Percentiles rank a stretch among this genome's conserved stretches.
Evolutionary conservation across 2,329 filamentous ascomycete genomes (phyloP).

Genomic region (Paracoccidioides lutzii): DNA sequence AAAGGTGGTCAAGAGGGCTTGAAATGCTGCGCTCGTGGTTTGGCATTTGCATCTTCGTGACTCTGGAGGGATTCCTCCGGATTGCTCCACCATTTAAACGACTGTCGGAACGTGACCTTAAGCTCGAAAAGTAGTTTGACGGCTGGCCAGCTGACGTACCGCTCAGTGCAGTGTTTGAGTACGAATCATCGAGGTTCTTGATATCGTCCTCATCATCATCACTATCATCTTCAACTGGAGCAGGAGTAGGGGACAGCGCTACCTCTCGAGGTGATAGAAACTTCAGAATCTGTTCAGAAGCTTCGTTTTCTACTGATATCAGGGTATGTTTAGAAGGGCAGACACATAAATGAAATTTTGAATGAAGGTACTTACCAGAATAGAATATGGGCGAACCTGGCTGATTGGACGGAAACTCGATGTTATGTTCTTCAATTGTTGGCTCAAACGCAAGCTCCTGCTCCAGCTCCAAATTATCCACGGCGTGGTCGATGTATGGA

Average conservation of each 20-base stretch:
- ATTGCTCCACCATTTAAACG: background rate
- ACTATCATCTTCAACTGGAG: no score
- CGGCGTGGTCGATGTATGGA: background rate
- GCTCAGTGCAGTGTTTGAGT: background rate
- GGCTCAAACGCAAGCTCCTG: background rate
- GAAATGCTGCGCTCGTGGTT: background rate
- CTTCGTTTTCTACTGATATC: background rate
- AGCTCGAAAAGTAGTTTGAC: background rate
- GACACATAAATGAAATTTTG: background rate
- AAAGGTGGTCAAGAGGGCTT: background rate
- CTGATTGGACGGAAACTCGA: background rate
- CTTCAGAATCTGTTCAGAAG: background rate
- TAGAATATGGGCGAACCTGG: background rate
- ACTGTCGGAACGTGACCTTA: background rate
- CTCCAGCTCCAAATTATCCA: background rate
- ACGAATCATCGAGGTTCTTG: background rate
- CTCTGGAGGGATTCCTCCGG: background rate
- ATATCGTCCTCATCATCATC: background rate
- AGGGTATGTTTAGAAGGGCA: background rate
- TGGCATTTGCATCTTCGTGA: background rate
- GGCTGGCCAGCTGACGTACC: background rate
- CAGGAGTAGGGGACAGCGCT: background rate
- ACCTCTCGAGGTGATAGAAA: background rate
- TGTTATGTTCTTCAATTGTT: background rate
- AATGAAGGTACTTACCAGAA: background rate